Base-by-base conservation (phyloP, 2,329 filamentous ascomycete genomes). In the Aulographum hederae region DNA sequence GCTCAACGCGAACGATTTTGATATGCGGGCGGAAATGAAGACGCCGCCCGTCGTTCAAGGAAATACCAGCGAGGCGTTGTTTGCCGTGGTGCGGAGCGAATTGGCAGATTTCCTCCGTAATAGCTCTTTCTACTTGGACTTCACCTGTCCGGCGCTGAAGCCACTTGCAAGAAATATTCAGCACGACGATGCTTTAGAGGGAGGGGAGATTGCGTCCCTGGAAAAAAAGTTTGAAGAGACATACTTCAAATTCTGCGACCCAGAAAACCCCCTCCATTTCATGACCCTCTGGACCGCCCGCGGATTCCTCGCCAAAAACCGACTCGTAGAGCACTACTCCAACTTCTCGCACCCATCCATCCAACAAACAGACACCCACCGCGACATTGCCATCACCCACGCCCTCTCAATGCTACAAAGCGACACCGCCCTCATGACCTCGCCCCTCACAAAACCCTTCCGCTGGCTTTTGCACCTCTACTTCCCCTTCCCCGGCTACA, bases 401-500 rank as follows among this genome's bases (percentile, higher is more conserved):
- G 51, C 56, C 5, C 38, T 57, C 2, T 37, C 34, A 0, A 54
- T 63, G 43, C 54, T 67, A 3, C 51, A 62, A 30, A 56, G 47
- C 39, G 60, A 67, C 36, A 62, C 61, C 1, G 56, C 50, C 26
- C 37, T 64, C 13, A 51, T 56, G 38, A 46, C 40, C 1, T 61
- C 58, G 1, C 48, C 54, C 1, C 43, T 58, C 0, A 57, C 48
- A 3, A 54, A 49, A 41, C 43, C 50, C 3, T 65, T 48, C 34
- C 38, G 36, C 4, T 67, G 63, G 64, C 37, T 58, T 1, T 32
- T 50, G 2, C 43, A 53, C 4, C 45, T 53, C 16, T 42, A 65
- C 39, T 65, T 67, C 34, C 64, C 63, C 0, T 57, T 65, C 27
- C 54, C 55, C 1, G 61, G 58, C 2, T 65, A 64, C 37, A 45